These are phyloP conservation scores for Astraeus odoratus DNA, from an alignment of 768 basidiomycete species.

Conservation along the genomic window DNA sequence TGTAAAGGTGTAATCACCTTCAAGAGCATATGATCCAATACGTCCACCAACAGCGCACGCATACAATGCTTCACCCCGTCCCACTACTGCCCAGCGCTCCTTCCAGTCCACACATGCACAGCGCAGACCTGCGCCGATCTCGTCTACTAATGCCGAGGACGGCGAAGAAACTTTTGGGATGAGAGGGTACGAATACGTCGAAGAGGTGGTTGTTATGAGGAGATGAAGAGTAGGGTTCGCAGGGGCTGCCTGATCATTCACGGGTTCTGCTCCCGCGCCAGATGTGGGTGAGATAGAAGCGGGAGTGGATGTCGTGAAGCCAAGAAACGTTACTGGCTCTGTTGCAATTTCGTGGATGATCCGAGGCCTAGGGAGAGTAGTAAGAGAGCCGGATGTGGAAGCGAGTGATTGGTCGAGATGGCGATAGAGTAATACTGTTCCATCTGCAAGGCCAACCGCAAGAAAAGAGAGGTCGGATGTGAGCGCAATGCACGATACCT, in stretches of 20 bases:
- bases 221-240: slow-evolving; percentile 48
- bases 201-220: slow-evolving; percentile 84
- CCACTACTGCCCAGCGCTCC: slow-evolving; percentile 71
- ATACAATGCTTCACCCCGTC: slow-evolving; percentile 88
- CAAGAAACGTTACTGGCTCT: slow-evolving; percentile 91
- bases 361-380: slow-evolving; percentile 79
- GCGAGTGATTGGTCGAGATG: slow-evolving; percentile 88
- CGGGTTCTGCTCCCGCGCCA: slow-evolving; percentile 18
- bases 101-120: slow-evolving; percentile 80
- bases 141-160: slow-evolving; percentile 67
- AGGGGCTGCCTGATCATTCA: not conserved
- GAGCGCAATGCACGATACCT: slow-evolving; percentile 77
- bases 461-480: slow-evolving; percentile 76
- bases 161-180: slow-evolving; percentile 66
- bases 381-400: slow-evolving; percentile 54
- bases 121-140: slow-evolving; percentile 77
- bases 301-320: slow-evolving; percentile 50
- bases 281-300: slow-evolving; percentile 20
- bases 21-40: slow-evolving; percentile 84
- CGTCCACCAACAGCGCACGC: slow-evolving; percentile 76
- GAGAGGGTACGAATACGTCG: slow-evolving; percentile 70
- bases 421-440: slow-evolving; percentile 85
- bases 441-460: slow-evolving; percentile 91
- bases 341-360: slow-evolving; percentile 75
- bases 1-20: slow-evolving; percentile 47